These are phyloP conservation scores for Elaeis oleifera DNA, from an alignment of 202 grass and related monocot species.

Conservation along the genomic window DNA sequence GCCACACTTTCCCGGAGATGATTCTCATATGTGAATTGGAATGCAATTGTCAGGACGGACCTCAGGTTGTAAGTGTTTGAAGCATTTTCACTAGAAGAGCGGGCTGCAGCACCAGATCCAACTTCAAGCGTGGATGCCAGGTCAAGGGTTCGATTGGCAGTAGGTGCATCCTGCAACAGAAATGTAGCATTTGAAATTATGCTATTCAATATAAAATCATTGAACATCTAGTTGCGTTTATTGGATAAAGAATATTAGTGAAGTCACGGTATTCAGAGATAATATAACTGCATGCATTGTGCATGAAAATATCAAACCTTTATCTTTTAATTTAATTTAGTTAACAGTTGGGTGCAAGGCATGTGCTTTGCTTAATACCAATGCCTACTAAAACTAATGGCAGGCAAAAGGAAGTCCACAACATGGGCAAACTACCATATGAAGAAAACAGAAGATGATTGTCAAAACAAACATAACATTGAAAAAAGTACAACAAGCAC, in stretches of 20 bases:
- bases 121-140: slow-evolving; percentile 89
- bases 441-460: too few species aligned
- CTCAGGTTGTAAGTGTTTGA: slow-evolving; percentile 33
- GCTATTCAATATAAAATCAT: neutral
- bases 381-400: too few species aligned
- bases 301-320: too few species aligned
- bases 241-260: too few species aligned
- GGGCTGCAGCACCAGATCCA: slow-evolving; percentile 51
- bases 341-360: too few species aligned
- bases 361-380: too few species aligned
- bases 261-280: too few species aligned
- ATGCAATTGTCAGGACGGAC: slow-evolving; percentile 92
- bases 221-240: neutral
- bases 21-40: slow-evolving; percentile 90
- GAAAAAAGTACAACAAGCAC: neutral
- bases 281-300: too few species aligned
- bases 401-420: too few species aligned
- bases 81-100: slow-evolving; percentile 36
- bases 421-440: too few species aligned
- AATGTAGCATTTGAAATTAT: too few species aligned
- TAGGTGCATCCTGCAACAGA: slow-evolving; percentile 40
- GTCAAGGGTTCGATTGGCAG: slow-evolving; percentile 71
- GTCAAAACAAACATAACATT: neutral
- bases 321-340: too few species aligned
- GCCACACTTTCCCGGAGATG: slow-evolving; percentile 79